These are phyloP conservation scores for Microdochium paspali DNA, from an alignment of 2,329 filamentous ascomycete species.

Conservation along the genomic window DNA sequence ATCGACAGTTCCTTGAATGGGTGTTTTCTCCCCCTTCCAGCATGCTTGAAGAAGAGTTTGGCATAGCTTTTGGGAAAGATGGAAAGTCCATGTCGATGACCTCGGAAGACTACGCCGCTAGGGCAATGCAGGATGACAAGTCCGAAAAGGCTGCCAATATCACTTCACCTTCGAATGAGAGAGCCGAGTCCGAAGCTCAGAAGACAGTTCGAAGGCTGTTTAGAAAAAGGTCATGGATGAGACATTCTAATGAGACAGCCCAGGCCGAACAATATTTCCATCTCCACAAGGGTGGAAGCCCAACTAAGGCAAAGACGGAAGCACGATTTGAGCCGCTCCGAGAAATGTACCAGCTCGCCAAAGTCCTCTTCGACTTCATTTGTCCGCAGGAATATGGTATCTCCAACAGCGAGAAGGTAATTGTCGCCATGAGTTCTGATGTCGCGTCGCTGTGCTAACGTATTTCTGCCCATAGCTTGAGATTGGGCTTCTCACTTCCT, in stretches of 20 bases:
- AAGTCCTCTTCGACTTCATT: conserved; percentile 96
- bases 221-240: conserved; percentile 51
- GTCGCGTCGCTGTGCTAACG: conserved; percentile 6
- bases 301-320: conserved; percentile 72
- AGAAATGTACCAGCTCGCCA: conserved; percentile 87
- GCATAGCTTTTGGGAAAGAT: conserved; percentile 30
- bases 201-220: conserved; percentile 43
- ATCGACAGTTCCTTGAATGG: conserved; percentile 93
- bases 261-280: conserved; percentile 75
- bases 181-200: conserved; percentile 19
- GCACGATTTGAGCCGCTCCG: conserved; percentile 78
- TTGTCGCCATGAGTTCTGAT: background rate
- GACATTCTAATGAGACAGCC: conserved; percentile 43
- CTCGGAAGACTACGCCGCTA: conserved; percentile 25
- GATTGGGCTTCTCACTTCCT: conserved; percentile 86
- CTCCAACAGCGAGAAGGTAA: conserved; percentile 74
- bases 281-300: conserved; percentile 68
- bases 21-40: conserved; percentile 80
- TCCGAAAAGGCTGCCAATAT: conserved; percentile 26
- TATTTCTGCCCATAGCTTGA: conserved; percentile 48
- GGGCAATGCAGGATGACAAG: conserved; percentile 27
- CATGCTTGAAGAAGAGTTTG: conserved; percentile 65
- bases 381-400: conserved; percentile 98
- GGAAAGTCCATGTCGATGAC: conserved; percentile 25
- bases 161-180: conserved; percentile 17